A percentile compares a stretch with the other conserved stretches of the same genome.
These are phyloP conservation scores for Xylariaceae sp. DNA, from an alignment of 2,329 filamentous ascomycete genomes.

Conservation along the genomic window DNA sequence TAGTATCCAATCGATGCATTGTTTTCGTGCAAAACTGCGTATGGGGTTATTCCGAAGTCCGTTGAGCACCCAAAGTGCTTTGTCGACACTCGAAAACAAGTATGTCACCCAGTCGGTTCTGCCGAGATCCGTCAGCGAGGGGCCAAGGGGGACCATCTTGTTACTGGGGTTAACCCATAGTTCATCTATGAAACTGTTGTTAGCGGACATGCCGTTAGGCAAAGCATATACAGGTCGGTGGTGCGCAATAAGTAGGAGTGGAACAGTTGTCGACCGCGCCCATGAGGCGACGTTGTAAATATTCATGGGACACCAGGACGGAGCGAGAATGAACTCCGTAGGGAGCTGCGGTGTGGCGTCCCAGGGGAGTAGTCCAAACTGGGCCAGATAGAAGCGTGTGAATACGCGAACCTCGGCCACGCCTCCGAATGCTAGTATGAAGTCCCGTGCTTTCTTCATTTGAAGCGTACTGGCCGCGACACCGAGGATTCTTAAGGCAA, in stretches of 20 bases:
- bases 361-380: conserved; percentile 36
- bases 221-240: not conserved
- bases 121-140: not conserved
- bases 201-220: not conserved
- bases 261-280: not conserved
- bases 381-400: conserved; percentile 17
- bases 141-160: not conserved
- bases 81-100: not conserved
- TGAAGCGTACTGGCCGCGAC: not conserved
- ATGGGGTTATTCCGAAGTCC: not conserved
- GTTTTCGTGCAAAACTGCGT: conserved; percentile 12
- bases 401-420: conserved; percentile 29
- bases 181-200: not conserved
- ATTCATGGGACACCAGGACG: conserved; percentile 26
- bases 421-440: conserved; percentile 27
- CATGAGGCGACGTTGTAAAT: conserved; percentile 32
- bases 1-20: conserved; percentile 31
- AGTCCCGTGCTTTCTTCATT: conserved; percentile 25
- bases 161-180: not conserved
- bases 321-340: conserved; percentile 33
- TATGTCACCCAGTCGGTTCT: not conserved
- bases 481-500: conserved; percentile 35
- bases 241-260: not conserved
- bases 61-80: not conserved
- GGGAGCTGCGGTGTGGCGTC: conserved; percentile 31